Evolutionary conservation across 176 grass and related monocot species (phyloP).

Genomic region (Musa schizocarpa): DNA sequence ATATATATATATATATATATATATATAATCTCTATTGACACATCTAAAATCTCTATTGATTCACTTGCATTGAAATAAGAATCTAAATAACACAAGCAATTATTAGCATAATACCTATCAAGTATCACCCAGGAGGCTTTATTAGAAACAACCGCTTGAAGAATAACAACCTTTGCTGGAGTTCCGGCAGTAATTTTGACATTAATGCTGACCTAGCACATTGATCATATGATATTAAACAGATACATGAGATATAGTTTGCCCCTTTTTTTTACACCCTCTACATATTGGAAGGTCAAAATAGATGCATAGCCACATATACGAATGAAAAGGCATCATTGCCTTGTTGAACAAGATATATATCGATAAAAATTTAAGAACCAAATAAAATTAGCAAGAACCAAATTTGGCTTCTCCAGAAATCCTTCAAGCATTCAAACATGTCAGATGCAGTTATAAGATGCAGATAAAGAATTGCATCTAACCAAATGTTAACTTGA

Average conservation of each 20-base stretch:
- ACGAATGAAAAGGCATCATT: too few species aligned
- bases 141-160: slow-evolving; percentile 50
- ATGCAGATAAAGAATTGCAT: not conserved
- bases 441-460: not conserved
- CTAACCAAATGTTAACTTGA: not conserved
- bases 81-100: not conserved
- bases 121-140: slow-evolving; percentile 55
- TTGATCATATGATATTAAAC: not conserved
- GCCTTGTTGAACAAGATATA: not conserved
- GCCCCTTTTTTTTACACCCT: too few species aligned
- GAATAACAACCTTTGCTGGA: slow-evolving; percentile 44
- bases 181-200: slow-evolving; percentile 50
- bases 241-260: too few species aligned
- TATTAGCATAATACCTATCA: slow-evolving; percentile 34
- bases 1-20: too few species aligned
- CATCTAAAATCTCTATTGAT: not conserved
- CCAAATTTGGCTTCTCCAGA: not conserved
- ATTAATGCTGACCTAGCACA: slow-evolving; percentile 40
- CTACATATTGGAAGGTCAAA: too few species aligned
- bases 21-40: not conserved
- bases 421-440: not conserved
- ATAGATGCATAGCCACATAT: too few species aligned
- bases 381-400: not conserved
- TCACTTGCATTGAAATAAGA: not conserved
- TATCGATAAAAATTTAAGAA: not conserved